These are phyloP conservation scores for Mortierella sp. DNA, from an alignment of 371 early-diverging fungal species.

Conservation along the genomic window DNA sequence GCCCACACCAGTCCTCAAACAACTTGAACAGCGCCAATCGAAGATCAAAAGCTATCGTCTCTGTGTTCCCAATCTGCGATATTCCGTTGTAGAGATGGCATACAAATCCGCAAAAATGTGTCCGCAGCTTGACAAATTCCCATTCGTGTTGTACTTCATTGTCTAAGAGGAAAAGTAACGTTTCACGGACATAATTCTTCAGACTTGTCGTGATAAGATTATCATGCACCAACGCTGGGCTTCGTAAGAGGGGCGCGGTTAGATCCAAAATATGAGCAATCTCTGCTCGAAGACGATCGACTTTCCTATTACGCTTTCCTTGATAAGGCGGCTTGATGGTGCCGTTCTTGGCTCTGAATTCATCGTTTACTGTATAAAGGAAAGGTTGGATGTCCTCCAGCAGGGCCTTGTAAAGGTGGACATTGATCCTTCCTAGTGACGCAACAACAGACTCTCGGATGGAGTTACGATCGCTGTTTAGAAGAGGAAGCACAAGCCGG, in stretches of 20 bases:
- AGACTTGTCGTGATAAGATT: conserved; percentile 73
- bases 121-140: conserved; percentile 90
- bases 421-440: conserved; percentile 79
- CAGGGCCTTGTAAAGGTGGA: conserved; percentile 73
- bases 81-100: conserved; percentile 85
- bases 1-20: conserved; percentile 95
- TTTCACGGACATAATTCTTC: conserved; percentile 81
- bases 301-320: conserved; percentile 72
- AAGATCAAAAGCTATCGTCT: conserved; percentile 80
- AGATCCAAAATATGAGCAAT: conserved; percentile 80
- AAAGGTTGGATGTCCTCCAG: conserved; percentile 77
- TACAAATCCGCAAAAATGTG: conserved; percentile 88
- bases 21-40: conserved; percentile 83
- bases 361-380: conserved; percentile 76
- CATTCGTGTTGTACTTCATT: conserved; percentile 84
- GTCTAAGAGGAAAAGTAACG: conserved; percentile 75
- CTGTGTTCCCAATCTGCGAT: conserved; percentile 62
- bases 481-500: conserved; percentile 70
- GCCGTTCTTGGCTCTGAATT: conserved; percentile 62
- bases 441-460: conserved; percentile 81
- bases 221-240: conserved; percentile 70
- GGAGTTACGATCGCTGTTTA: conserved; percentile 78
- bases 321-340: conserved; percentile 71
- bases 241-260: conserved; percentile 75
- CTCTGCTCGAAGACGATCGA: conserved; percentile 82